Conservation (phyloP, 2,329 filamentous ascomycete species). For the Pestalotiopsis sp. region DNA sequence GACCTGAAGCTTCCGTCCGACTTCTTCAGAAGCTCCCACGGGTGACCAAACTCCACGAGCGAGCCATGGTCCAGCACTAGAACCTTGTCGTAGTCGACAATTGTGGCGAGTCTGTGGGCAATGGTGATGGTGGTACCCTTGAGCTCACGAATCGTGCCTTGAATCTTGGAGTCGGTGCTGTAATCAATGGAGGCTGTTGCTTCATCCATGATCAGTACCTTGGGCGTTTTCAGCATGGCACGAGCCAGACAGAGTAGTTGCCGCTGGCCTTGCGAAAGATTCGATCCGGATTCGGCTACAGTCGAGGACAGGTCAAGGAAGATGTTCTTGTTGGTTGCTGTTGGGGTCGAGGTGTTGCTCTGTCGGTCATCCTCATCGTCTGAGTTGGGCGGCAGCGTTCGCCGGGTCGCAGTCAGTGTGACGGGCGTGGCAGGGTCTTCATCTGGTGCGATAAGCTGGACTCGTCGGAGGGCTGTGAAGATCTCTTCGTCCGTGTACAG, state of each 20-base stretch:
- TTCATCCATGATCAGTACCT: constrained; percentile 98
- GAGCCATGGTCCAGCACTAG: constrained; percentile 88
- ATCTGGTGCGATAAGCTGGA: constrained; percentile 78
- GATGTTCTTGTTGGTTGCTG: constrained; percentile 86
- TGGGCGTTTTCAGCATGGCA: constrained; percentile 87
- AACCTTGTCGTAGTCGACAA: constrained; percentile 98
- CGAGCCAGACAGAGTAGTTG: constrained; percentile 93
- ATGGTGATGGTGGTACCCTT: constrained; percentile 95
- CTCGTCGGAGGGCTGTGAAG: constrained; percentile 81
- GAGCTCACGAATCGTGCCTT: constrained; percentile 92
- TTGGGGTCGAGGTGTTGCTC: constrained; percentile 28
- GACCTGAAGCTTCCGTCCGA: constrained; percentile 64
- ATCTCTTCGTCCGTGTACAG: constrained; percentile 89
- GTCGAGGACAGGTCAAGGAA: constrained; percentile 85
- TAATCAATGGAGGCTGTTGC: constrained; percentile 98
- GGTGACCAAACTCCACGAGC: constrained; percentile 89
- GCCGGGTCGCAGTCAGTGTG: constrained; percentile 22
- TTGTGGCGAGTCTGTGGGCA: constrained; percentile 92
- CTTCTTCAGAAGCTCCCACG: constrained; percentile 76
- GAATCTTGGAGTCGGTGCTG: constrained; percentile 91
- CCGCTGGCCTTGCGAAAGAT: constrained; percentile 93
- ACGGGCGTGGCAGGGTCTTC: constrained; percentile 34
- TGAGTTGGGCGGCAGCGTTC: constrained; percentile 12
- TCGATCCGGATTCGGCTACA: constrained; percentile 88
- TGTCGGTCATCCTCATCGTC: constrained; percentile 14